phyloP scores from a whole-genome alignment of 805 yeast genomes.

The Jamesozyma spencerorum region DNA sequence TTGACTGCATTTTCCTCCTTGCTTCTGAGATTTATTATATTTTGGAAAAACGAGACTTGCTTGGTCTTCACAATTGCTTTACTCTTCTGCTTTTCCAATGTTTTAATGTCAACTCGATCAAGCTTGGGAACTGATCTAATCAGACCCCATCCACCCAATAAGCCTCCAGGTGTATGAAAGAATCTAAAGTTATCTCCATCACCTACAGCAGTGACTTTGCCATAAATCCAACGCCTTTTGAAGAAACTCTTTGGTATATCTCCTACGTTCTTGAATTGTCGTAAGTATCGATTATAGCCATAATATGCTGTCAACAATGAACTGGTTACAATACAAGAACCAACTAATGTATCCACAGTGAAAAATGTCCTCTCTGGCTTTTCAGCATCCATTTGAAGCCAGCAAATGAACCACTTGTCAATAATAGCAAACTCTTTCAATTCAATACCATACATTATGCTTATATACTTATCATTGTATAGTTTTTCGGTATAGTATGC shows the following conservation, averaged over 20 bases:
- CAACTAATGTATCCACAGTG: background rate
- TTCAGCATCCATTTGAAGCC: background rate
- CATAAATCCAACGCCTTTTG: conserved; percentile 42
- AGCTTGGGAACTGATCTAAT: conserved; percentile 54
- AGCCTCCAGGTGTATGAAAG: conserved; percentile 90
- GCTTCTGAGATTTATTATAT: background rate
- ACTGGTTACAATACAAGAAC: conserved; percentile 23
- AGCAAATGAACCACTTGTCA: no score
- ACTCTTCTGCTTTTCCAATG: background rate
- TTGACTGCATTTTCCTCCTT: background rate
- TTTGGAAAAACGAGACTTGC: background rate
- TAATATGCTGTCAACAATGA: conserved; percentile 35
- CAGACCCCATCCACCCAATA: conserved; percentile 90
- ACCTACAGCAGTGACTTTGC: conserved; percentile 82
- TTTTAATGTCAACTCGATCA: conserved; percentile 8
- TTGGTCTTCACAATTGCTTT: background rate
- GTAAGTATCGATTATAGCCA: conserved; percentile 39
- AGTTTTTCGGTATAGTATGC: no score
- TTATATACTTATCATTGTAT: no score
- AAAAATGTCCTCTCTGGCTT: background rate
- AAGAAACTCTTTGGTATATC: conserved; percentile 43
- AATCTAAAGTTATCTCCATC: conserved; percentile 94
- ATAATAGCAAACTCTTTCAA: no score
- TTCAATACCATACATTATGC: no score
- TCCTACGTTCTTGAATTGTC: conserved; percentile 40